Percentiles rank a stretch among this genome's conserved stretches.
phyloP scores from a whole-genome alignment of 805 yeast species.

The Cyberlindnera bimundalis region DNA sequence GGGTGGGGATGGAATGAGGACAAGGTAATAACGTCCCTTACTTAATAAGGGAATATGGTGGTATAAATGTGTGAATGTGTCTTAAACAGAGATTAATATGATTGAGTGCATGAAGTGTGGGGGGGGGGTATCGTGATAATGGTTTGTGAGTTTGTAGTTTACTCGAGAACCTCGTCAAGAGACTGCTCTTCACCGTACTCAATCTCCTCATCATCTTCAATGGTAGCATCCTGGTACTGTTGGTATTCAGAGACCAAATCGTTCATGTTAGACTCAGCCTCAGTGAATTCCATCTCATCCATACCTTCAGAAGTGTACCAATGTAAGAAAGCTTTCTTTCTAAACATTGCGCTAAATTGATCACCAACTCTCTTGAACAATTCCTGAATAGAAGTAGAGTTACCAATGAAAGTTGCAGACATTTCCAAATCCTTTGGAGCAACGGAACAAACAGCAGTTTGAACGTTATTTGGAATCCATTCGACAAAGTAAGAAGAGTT shows the following conservation, averaged over 20 bases:
- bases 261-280: conserved; percentile 97
- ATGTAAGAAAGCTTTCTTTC: conserved; percentile 98
- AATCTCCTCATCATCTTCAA: conserved; percentile 65
- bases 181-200: conserved; percentile 31
- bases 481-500: conserved; percentile 96
- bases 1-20: neutral
- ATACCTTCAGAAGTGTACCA: conserved; percentile 99
- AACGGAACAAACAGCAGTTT: conserved; percentile 97
- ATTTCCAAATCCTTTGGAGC: conserved; percentile 86
- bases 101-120: neutral
- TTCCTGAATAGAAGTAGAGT: conserved; percentile 96
- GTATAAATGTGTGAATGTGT: too few relatives aligned
- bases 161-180: conserved; percentile 30
- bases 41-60: too few relatives aligned
- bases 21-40: too few relatives aligned
- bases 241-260: conserved; percentile 95
- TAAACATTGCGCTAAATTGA: conserved; percentile 96
- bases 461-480: conserved; percentile 99
- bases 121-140: conserved; percentile 12
- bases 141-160: conserved; percentile 3
- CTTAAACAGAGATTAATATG: too few relatives aligned
- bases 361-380: conserved; percentile 97
- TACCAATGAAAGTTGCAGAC: conserved; percentile 93
- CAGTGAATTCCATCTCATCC: conserved; percentile 99
- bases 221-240: conserved; percentile 92